Evolutionary conservation across 148 eudicot species (phyloP), one percentile per base, ranked within the genome.

Genomic region (Nepenthes mirabilis): DNA sequence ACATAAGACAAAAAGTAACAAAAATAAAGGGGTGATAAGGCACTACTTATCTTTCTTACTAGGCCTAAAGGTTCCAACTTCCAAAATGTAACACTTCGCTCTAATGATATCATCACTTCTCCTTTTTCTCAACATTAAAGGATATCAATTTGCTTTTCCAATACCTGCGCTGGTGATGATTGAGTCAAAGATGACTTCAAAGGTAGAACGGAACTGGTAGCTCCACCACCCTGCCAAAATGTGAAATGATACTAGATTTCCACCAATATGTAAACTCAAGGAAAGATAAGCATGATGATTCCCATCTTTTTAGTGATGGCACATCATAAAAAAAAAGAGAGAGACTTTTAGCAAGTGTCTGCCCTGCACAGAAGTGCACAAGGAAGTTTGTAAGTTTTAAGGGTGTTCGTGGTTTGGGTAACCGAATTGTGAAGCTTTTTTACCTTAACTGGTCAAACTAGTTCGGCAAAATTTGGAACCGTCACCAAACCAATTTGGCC

Each of bases 151-250:
- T 23, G 14, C 1, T 35, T 33, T 4, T 9, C 23, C 53, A 56
- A 73, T 89, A 94, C 99, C 81, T 81, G 65, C 45, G 72, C 65
- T 67, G 65, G 87, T 66, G 82, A 77, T 57, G 82, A 37, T 61
- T 84, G 56, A 52, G 71, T 63, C 77, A 77, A 36, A 57, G 91
- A 72, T 52, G 84, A 79, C 81, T 93, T 93, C 67, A 74, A 54
- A 70, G 79, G 77, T 70, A 86, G 68, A 73, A 66, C 83, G 49
- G 93, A 70, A 60, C 74, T 77, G 57, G 78, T 64, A 55, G 80
- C 75, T 72, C 68, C 72, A 70, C 77, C 83, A 72, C 84, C 90
- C 99, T 94, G 81, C 68, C 70, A 77, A 69, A 71, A 55, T 40
- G 61, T 36, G 52, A 43, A 56, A 7, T 61, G 52, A 49, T 3